Conservation (phyloP, 1,284 basidiomycete genomes). For the Paramarasmius palmivorus region DNA sequence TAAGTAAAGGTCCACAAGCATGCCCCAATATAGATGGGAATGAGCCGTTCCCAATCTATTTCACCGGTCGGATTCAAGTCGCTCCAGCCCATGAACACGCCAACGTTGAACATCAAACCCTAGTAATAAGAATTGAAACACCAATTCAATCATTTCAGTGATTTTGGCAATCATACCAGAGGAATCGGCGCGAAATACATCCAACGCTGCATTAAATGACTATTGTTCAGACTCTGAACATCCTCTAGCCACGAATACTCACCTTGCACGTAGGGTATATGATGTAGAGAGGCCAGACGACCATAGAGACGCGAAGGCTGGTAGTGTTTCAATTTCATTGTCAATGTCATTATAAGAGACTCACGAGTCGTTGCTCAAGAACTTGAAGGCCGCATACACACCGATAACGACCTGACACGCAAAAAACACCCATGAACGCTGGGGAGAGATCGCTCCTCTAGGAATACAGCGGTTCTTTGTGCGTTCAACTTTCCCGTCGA, state of each 20-base stretch:
- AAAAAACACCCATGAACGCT: conserved; percentile 32
- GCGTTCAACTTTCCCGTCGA: conserved; percentile 30
- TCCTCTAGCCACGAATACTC: no score
- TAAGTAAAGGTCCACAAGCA: conserved; percentile 31
- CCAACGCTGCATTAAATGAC: no score
- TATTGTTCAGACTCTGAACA: no score
- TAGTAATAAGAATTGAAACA: no score
- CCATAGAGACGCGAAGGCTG: conserved; percentile 26
- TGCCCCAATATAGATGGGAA: conserved; percentile 25
- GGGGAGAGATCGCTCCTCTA: conserved; percentile 27
- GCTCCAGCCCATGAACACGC: conserved; percentile 33
- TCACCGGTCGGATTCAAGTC: conserved; percentile 22
- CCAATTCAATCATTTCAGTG: no score
- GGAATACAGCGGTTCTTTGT: conserved; percentile 29
- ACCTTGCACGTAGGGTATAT: conserved; percentile 36
- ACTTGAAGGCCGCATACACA: conserved; percentile 22
- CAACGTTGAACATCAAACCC: conserved; percentile 34
- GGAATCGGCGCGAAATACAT: conserved; percentile 31
- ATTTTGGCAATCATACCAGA: conserved; percentile 23
- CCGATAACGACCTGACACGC: conserved; percentile 25
- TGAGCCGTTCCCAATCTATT: conserved; percentile 25
- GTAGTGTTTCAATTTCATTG: background rate
- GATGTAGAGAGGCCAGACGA: conserved; percentile 29
- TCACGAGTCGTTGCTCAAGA: conserved; percentile 20
- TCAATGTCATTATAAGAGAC: background rate